phyloP scores from a whole-genome alignment of 2,329 filamentous ascomycete species.

The Epicoccum sorghinum region DNA sequence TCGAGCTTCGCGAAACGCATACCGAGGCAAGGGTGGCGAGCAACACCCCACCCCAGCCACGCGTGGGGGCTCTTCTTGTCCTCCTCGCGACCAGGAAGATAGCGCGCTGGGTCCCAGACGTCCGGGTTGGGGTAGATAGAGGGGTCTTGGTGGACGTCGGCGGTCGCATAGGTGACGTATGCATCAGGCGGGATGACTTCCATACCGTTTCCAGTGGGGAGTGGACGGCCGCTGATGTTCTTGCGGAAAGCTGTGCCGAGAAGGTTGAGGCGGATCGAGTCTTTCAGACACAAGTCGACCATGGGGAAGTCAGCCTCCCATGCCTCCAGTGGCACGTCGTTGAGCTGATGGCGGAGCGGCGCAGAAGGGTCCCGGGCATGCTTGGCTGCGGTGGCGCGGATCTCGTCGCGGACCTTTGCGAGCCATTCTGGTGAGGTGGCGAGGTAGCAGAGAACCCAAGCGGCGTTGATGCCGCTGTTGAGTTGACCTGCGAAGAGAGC shows the following conservation, averaged over 20 bases:
- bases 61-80: conserved; percentile 51
- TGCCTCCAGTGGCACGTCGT: conserved; percentile 55
- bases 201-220: conserved; percentile 52
- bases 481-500: conserved; percentile 63
- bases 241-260: conserved; percentile 58
- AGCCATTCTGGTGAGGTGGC: conserved; percentile 53
- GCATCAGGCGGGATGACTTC: conserved; percentile 59
- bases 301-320: conserved; percentile 63
- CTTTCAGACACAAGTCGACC: conserved; percentile 59
- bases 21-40: conserved; percentile 52
- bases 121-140: conserved; percentile 56
- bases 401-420: conserved; percentile 53
- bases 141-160: conserved; percentile 58
- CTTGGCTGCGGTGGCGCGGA: conserved; percentile 53
- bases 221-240: conserved; percentile 55
- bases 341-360: conserved; percentile 49
- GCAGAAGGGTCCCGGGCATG: conserved; percentile 48
- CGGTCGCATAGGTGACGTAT: conserved; percentile 54
- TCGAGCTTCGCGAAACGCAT: conserved; percentile 61
- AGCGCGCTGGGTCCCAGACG: conserved; percentile 59
- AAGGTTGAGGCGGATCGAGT: conserved; percentile 60
- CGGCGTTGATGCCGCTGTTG: conserved; percentile 63
- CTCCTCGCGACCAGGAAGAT: conserved; percentile 55
- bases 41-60: conserved; percentile 48
- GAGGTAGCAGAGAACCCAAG: conserved; percentile 53